Evolutionary conservation across 768 basidiomycete genomes (phyloP).

Genomic region (Rhizopogon vesiculosus): DNA sequence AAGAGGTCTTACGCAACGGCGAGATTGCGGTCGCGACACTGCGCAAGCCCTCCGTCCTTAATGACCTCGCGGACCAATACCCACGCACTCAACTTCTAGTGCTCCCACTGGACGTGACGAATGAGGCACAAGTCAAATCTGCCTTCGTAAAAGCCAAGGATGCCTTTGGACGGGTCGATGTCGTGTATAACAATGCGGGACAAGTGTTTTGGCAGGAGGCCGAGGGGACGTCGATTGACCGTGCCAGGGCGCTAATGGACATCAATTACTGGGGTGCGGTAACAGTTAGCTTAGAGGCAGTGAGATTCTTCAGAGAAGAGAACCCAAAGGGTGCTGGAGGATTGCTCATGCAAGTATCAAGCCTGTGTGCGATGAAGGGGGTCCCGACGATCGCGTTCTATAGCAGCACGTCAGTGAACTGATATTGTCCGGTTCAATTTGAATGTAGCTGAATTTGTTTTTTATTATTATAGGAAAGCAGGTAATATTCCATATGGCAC

Average conservation of each 20-base stretch:
- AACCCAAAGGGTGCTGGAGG: conserved; percentile 21
- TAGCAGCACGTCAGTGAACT: conserved; percentile 14
- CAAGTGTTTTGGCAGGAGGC: conserved; percentile 19
- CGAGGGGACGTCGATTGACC: conserved; percentile 20
- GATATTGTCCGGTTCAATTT: neutral
- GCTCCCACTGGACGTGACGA: conserved; percentile 26
- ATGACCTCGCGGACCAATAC: conserved; percentile 11
- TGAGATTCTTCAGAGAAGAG: conserved; percentile 27
- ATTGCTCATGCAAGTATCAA: conserved; percentile 29
- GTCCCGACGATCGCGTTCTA: conserved; percentile 11
- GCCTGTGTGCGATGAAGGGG: conserved; percentile 8
- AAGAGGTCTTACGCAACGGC: conserved; percentile 18
- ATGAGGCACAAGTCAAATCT: conserved; percentile 9
- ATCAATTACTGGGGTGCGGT: conserved; percentile 29
- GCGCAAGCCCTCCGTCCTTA: conserved; percentile 17
- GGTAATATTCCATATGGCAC: neutral
- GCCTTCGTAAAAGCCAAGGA: conserved; percentile 15
- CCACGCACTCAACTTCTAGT: conserved; percentile 20
- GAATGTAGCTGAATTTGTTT: neutral
- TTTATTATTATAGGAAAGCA: neutral
- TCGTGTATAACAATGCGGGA: conserved; percentile 29
- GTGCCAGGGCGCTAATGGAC: conserved; percentile 23
- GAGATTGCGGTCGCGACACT: conserved; percentile 25
- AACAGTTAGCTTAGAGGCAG: conserved; percentile 19
- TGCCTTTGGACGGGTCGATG: conserved; percentile 22